A percentile compares a stretch with the other conserved stretches of the same genome.
Evolutionary conservation across 371 early-diverging fungal species (phyloP).

Genomic region (Vairimorpha ceranae): DNA sequence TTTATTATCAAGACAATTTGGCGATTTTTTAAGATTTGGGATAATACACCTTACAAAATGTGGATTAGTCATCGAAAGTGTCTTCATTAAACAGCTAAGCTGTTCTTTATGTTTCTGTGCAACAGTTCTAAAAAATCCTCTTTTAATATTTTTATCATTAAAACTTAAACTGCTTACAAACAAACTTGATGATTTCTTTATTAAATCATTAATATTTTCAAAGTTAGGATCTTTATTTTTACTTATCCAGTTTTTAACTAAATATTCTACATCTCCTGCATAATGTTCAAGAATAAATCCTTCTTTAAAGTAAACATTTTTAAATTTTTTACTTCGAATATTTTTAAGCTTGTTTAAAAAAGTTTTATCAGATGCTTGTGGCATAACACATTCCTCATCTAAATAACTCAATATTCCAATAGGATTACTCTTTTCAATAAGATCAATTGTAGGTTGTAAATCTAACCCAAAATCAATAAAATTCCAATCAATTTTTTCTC

Average conservation of each 20-base stretch:
- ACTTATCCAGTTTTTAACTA: constrained; percentile 84
- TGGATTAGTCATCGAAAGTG: constrained; percentile 80
- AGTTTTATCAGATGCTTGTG: constrained; percentile 86
- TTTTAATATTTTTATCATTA: constrained; percentile 58
- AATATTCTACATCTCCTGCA: constrained; percentile 91
- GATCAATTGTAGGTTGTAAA: constrained; percentile 90
- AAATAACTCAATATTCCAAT: constrained; percentile 89
- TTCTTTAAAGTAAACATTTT: constrained; percentile 67
- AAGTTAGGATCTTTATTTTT: constrained; percentile 98
- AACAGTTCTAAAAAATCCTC: constrained; percentile 71
- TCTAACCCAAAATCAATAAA: constrained; percentile 98
- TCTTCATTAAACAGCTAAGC: constrained; percentile 75
- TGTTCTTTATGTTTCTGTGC: constrained; percentile 91
- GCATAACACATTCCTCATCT: constrained; percentile 98
- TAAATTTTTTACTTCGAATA: constrained; percentile 29
- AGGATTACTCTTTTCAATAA: constrained; percentile 88
- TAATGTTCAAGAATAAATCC: constrained; percentile 90
- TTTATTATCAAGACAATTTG: constrained; percentile 71
- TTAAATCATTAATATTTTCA: constrained; percentile 69
- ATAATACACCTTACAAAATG: constrained; percentile 98
- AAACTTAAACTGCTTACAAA: constrained; percentile 9
- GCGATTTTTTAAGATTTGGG: constrained; percentile 84
- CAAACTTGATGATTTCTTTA: constrained; percentile 9
- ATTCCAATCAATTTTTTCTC: constrained; percentile 93
- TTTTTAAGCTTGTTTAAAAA: constrained; percentile 76